Conservation (phyloP, 2,329 filamentous ascomycete genomes). For the Seiridium unicorne region DNA sequence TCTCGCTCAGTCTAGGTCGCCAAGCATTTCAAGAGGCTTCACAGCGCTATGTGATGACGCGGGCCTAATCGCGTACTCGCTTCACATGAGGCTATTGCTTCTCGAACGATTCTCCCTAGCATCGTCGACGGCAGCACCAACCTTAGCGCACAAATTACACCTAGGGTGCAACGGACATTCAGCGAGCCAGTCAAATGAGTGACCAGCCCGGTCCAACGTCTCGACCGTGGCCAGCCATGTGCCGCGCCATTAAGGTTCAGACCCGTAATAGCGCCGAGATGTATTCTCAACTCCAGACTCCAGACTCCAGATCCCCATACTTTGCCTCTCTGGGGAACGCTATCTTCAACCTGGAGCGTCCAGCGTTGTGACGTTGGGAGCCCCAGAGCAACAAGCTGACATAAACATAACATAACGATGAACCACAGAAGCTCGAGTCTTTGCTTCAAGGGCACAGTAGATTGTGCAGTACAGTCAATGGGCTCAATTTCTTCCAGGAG, state of each 20-base stretch:
- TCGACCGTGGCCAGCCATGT: too few relatives aligned
- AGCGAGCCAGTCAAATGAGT: not conserved
- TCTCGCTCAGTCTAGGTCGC: not conserved
- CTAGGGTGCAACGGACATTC: not conserved
- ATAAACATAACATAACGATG: too few relatives aligned
- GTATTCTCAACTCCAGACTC: constrained; percentile 1
- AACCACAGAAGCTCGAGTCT: too few relatives aligned
- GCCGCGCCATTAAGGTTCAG: not conserved
- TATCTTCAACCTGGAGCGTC: not conserved
- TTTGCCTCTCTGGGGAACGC: not conserved
- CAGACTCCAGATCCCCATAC: not conserved
- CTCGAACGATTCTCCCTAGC: not conserved
- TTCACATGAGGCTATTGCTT: not conserved
- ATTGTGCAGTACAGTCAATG: too few relatives aligned
- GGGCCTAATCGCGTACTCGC: too few relatives aligned
- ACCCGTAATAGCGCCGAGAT: constrained; percentile 9
- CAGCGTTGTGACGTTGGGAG: not conserved
- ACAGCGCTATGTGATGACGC: not conserved
- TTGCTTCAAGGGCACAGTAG: too few relatives aligned
- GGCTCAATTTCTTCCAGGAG: too few relatives aligned
- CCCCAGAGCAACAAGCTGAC: too few relatives aligned
- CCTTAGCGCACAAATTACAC: not conserved
- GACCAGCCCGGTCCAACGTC: not conserved
- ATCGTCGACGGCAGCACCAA: not conserved
- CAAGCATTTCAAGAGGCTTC: not conserved